Evolutionary conservation across 495 filamentous ascomycete genomes (phyloP).

Genomic region (Jackrogersella multiformis): DNA sequence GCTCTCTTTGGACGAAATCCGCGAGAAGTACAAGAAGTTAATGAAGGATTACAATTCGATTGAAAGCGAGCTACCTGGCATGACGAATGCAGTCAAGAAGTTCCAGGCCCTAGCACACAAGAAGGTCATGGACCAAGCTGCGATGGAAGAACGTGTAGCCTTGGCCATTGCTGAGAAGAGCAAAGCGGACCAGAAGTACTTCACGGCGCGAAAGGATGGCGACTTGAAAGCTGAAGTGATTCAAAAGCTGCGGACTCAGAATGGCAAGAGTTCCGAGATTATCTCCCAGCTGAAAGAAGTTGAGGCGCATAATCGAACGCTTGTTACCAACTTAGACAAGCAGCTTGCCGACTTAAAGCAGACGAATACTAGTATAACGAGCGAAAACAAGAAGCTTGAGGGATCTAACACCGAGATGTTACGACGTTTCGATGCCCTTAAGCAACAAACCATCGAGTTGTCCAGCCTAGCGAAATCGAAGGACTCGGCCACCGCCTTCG

Average conservation of each 20-base stretch:
- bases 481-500: conserved; percentile 68
- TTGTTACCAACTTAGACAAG: conserved; percentile 88
- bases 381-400: conserved; percentile 76
- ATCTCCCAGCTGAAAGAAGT: conserved; percentile 92
- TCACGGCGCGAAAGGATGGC: conserved; percentile 91
- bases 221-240: conserved; percentile 82
- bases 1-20: conserved; percentile 72
- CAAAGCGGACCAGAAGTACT: conserved; percentile 98
- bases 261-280: conserved; percentile 90
- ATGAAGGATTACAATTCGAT: conserved; percentile 83
- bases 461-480: conserved; percentile 75
- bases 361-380: conserved; percentile 69
- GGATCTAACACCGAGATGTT: conserved; percentile 71
- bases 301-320: conserved; percentile 66
- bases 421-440: conserved; percentile 75
- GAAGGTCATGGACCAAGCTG: conserved; percentile 79
- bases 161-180: conserved; percentile 85
- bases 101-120: conserved; percentile 82
- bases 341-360: conserved; percentile 83
- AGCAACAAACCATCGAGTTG: conserved; percentile 78
- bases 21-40: conserved; percentile 73
- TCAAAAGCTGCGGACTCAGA: conserved; percentile 78
- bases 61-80: conserved; percentile 82
- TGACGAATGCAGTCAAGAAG: conserved; percentile 88
- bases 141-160: conserved; percentile 80